A percentile compares a stretch with the other conserved stretches of the same genome.
Conservation (phyloP, 257 asterid species). For the Capsicum pubescens region DNA sequence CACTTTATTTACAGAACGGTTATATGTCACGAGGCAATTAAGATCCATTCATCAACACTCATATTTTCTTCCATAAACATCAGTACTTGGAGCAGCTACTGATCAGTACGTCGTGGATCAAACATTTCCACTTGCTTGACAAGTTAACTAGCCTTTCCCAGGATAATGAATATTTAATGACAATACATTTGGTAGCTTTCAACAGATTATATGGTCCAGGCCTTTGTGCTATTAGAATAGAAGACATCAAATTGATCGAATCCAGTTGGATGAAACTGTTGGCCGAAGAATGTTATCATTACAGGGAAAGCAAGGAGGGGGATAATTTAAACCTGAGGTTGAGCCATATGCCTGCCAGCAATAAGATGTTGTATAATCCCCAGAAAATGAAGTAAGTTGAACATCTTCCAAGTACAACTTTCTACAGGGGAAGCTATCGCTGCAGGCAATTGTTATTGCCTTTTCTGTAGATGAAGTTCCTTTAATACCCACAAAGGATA, state of each 20-base stretch:
- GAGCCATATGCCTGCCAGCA: constrained; percentile 90
- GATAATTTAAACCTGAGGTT: constrained; percentile 54
- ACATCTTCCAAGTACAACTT: constrained; percentile 59
- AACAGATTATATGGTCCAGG: not conserved
- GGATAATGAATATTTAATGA: not conserved
- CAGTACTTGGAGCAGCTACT: not conserved
- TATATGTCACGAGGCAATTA: not conserved
- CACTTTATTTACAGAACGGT: not conserved
- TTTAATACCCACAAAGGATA: constrained; percentile 55
- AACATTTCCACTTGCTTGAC: not conserved
- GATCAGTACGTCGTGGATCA: not conserved
- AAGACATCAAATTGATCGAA: not conserved
- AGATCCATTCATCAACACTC: not conserved
- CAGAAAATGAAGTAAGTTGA: constrained; percentile 47
- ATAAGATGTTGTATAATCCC: constrained; percentile 45
- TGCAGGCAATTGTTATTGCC: constrained; percentile 66
- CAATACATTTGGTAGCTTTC: not conserved
- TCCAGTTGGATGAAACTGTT: constrained; percentile 14
- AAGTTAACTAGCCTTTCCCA: constrained; percentile 8
- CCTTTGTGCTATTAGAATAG: not conserved
- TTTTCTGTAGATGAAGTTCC: constrained; percentile 80
- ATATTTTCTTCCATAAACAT: not conserved
- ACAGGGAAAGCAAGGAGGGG: constrained; percentile 66
- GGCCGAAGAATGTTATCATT: constrained; percentile 46
- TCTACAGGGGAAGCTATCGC: constrained; percentile 74